Evolutionary conservation across 2,329 filamentous ascomycete genomes (phyloP), one percentile per base, ranked within the genome.

Genomic region (Thelonectria olida): DNA sequence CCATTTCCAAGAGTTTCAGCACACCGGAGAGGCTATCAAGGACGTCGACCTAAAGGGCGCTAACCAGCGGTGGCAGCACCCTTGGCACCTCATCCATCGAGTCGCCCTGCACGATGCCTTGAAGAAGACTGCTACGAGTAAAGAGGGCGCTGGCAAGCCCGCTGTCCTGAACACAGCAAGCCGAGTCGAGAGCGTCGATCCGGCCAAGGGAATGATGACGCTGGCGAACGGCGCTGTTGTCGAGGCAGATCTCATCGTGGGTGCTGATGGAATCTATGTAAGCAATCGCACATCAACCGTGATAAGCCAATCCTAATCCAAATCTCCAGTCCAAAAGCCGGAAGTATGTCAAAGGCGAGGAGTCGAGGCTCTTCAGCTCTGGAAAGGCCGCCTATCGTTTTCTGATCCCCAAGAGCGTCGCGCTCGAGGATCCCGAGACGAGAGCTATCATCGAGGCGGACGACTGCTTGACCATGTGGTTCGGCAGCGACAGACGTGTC

Each of bases 351-450:
- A 64, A 47, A 7, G 68, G 61, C 34, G 61, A 64, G 13, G 63
- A 52, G 15, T 53, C 65, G 10, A 66, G 65, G 31, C 74, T 80
- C 0, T 78, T 79, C 47, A 75, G 78, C 10, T 81, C 79, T 4
- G 85, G 84, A 9, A 85, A 85, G 67, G 84, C 80, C 42, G 84
- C 84, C 3, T 88, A 85, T 66, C 76, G 85, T 3, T 88, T 87
- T 70, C 68, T 86, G 7, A 78, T 88, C 0, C 77, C 81, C 0
- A 63, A 62, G 9, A 70, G 79, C 10, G 74, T 71, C 12, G 74
- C 82, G 58, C 72, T 38, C 1, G 67, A 74, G n/a, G 67, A 73
- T 15, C 69, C 72, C 7, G 58, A 62, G 31, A 69, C 66, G 17
- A 62, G 66, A 27, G 39, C 54, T 2, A 39, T 65, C 31, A 44